Conservation (phyloP, 2,329 filamentous ascomycete genomes). For the Coniochaeta sp. region DNA sequence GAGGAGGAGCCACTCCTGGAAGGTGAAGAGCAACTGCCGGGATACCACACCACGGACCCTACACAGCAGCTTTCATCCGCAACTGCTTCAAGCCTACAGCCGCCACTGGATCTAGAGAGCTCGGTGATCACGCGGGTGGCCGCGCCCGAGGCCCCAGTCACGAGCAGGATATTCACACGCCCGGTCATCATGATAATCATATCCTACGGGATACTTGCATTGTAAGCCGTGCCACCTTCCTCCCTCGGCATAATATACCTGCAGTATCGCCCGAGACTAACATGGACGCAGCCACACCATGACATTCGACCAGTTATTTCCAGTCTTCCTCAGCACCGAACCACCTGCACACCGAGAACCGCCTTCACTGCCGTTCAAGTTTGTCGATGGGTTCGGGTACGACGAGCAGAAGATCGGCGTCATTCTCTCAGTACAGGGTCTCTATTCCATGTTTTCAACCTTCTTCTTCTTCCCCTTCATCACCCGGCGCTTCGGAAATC, state of each 20-base stretch:
- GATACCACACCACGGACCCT: constrained; percentile 57
- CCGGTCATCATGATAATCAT: constrained; percentile 83
- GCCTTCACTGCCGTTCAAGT: constrained; percentile 71
- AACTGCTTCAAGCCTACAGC: constrained; percentile 20
- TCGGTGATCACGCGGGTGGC: constrained; percentile 9
- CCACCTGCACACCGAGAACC: constrained; percentile 40
- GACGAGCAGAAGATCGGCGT: constrained; percentile 78
- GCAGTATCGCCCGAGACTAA: constrained; percentile 14
- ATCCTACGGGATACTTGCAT: constrained; percentile 86
- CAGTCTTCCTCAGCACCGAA: constrained; percentile 77
- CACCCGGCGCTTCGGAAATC: constrained; percentile 66
- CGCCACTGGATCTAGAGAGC: constrained; percentile 26
- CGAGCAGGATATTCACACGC: constrained; percentile 63
- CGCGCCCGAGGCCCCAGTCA: constrained; percentile 9
- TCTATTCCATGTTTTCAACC: constrained; percentile 84
- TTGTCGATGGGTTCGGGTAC: constrained; percentile 81
- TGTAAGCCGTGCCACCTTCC: constrained; percentile 57
- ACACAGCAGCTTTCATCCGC: constrained; percentile 40
- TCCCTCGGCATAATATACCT: background rate
- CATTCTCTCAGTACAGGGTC: constrained; percentile 81
- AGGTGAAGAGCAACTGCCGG: constrained; percentile 56
- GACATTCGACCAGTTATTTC: constrained; percentile 89
- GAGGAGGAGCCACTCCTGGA: constrained; percentile 60
- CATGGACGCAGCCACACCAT: constrained; percentile 71
- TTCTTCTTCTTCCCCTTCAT: constrained; percentile 77